Base-by-base conservation (phyloP, 148 eudicot genomes). In the Silene conica region DNA sequence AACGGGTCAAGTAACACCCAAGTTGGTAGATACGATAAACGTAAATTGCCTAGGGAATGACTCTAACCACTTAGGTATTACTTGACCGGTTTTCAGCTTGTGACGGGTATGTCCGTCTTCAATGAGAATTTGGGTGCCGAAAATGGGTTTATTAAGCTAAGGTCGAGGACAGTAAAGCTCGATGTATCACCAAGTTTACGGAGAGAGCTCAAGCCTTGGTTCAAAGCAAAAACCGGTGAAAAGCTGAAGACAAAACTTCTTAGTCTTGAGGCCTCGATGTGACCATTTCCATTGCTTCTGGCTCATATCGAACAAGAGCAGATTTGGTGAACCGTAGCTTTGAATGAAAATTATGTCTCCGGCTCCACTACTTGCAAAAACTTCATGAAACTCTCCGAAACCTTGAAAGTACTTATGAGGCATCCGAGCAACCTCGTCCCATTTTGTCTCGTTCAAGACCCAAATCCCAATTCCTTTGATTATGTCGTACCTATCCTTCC, bases 171-270 rank as follows among this genome's bases (percentile, higher is more conserved):
- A 45, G 25, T 38, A 31, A 2, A 71, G 22, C 1, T 69, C 15
- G 57, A 31, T 13, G 5, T 0, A 38, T 16, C 16, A 22, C 26
- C 31, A 38, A 9, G 67, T 57, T 78, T 76, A 94, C 18, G 98
- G 96, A 61, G 83, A 62, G 60, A 88, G 82, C 68, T 86, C 97
- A 63, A 95, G 90, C 81, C 92, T 90, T 63, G 98, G 98, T 62
- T 95, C 98, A 60, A 92, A 95, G 90, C 92, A 88, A 83, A 95
- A 95, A 18, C 98, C 98, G 55, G 89, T 83, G 72, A 95, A 95
- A 74, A 95, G 93, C 85, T 95, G 98, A 75, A 95, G 97, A 0
- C 93, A 93, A 74, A 90, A 90, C 87, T 85, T 87, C 89, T 95
- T 95, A 0, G 83, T 80, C 67, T 90, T 92, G 1, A 97, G 98